phyloP scores from a whole-genome alignment of 1,284 basidiomycete genomes.

The Boletus sp. region DNA sequence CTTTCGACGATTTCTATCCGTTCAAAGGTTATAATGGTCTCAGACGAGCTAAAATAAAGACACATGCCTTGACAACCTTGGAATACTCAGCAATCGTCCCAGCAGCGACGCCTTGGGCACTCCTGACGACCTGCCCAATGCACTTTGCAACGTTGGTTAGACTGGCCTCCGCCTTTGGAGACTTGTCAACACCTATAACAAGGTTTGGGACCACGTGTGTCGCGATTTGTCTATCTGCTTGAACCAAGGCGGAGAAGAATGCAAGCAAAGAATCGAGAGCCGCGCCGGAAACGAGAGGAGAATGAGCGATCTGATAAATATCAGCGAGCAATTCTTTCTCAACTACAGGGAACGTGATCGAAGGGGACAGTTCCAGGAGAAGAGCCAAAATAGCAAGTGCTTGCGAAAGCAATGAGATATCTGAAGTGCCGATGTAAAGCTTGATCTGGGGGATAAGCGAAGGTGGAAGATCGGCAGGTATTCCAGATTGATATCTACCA shows the following conservation, averaged over 20 bases:
- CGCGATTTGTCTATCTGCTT: conserved; percentile 80
- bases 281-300: conserved; percentile 73
- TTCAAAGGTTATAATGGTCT: conserved; percentile 10
- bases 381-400: conserved; percentile 73
- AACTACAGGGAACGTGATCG: conserved; percentile 68
- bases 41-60: background rate
- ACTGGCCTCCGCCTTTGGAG: conserved; percentile 56
- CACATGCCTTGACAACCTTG: conserved; percentile 69
- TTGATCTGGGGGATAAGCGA: conserved; percentile 75
- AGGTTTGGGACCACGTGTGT: conserved; percentile 77
- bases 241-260: conserved; percentile 84
- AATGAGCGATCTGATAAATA: conserved; percentile 75
- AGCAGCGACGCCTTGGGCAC: conserved; percentile 69
- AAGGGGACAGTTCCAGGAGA: conserved; percentile 71
- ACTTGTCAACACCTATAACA: conserved; percentile 62
- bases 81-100: conserved; percentile 83
- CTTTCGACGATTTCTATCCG: conserved; percentile 62
- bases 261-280: conserved; percentile 79
- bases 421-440: conserved; percentile 69
- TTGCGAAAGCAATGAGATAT: conserved; percentile 80
- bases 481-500: conserved; percentile 61
- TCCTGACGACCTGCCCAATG: conserved; percentile 79
- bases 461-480: conserved; percentile 65
- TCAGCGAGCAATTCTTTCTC: conserved; percentile 70
- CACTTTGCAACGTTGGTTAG: conserved; percentile 79